Base-by-base conservation (phyloP, 495 filamentous ascomycete genomes). In the Wilcoxina mikolae region DNA sequence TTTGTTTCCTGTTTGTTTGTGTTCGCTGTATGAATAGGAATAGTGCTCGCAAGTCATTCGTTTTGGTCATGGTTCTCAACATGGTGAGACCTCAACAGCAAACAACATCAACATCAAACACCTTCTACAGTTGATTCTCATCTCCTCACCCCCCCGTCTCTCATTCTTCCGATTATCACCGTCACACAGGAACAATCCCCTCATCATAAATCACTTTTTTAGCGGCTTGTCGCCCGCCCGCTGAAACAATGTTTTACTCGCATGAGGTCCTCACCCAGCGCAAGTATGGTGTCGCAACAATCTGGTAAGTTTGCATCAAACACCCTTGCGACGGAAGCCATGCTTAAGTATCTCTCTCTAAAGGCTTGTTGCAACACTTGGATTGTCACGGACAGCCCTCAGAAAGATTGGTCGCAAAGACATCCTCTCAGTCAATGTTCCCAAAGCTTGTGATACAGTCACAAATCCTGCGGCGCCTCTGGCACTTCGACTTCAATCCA, bases 341-440 rank as follows among this genome's bases (percentile, higher is more conserved):
- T 38, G 9, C 9, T 17, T 38, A 17, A 38, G 9, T 38, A 38
- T 38, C n/a, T n/a, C n/a, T n/a, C n/a, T 18, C n/a, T 43, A 35
- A 58, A 95, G 89, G 91, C 76, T 98, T 5, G 83, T 94, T 28
- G 93, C 91, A 47, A 98, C 91, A 0, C 75, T 94, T 1, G 85
- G 85, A 20, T 15, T 42, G 10, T 79, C 85, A 5, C 82, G 79
- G 55, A 83, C 81, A 3, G 75, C 74, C n/a, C 73, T 79, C 24
- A 80, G 76, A 60, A 86, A 80, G 64, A 74, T 98, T 48, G 84
- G 80, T 29, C 76, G 83, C n/a, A 94, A 89, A 66, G 82, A 85
- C 10, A 95, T 98, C 55, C 76, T 85, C 41, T 80, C 86, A 10
- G 91, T 98, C 46, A 75, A 96, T 61, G 79, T 98, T 7, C 74